Percentiles rank a stretch among this genome's conserved stretches.
phyloP scores from a whole-genome alignment of 2,329 filamentous ascomycete genomes.

The Colletotrichum agaves region DNA sequence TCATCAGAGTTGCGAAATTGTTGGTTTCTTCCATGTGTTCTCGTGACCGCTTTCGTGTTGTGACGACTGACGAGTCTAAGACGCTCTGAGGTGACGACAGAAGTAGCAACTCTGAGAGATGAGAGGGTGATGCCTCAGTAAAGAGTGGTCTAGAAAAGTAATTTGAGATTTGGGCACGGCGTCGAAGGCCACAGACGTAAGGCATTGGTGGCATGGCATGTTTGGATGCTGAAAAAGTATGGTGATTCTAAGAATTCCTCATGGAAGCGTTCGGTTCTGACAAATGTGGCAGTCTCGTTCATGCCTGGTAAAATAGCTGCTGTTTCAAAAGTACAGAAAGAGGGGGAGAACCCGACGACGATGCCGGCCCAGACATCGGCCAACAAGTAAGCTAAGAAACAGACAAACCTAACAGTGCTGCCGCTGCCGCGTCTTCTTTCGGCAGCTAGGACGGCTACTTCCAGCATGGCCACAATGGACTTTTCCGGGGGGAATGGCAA shows the following conservation, averaged over 20 bases:
- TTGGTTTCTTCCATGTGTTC: background rate
- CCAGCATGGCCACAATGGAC: constrained; percentile 14
- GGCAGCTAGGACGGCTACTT: background rate
- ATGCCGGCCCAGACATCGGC: no score
- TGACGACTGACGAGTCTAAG: constrained; percentile 7
- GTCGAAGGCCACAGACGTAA: background rate
- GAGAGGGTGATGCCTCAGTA: constrained; percentile 18
- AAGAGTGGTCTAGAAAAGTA: constrained; percentile 8
- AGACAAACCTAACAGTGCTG: no score
- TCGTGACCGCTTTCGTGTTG: constrained; percentile 16
- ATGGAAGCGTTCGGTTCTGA: constrained; percentile 15
- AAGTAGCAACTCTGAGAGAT: constrained; percentile 1
- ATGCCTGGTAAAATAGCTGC: constrained; percentile 9
- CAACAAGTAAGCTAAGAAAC: no score
- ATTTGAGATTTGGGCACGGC: background rate
- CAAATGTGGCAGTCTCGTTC: constrained; percentile 23
- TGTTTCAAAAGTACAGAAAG: background rate
- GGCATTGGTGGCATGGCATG: background rate
- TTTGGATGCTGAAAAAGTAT: constrained; percentile 17
- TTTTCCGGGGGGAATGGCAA: background rate
- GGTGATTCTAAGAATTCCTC: background rate
- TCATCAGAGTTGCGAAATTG: background rate
- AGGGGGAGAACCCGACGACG: background rate
- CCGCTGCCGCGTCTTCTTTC: no score
- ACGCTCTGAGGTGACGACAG: background rate